Base-by-base conservation (phyloP, 345 rosid species). In the Heritiera littoralis region DNA sequence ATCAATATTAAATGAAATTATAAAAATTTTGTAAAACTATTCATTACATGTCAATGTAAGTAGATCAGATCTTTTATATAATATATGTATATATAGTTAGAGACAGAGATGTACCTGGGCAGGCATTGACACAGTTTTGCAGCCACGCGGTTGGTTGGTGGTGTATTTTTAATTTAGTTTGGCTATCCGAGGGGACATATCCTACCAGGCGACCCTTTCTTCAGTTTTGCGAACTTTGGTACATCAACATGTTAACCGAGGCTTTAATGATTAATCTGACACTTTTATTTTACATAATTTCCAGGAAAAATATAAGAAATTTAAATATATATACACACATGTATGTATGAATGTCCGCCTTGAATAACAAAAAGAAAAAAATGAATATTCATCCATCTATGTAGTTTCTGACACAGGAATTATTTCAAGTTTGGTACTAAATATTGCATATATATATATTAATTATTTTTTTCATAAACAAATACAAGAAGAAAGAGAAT, bases 111-210 rank as follows among this genome's bases (percentile, higher is more conserved):
- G 28, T 23, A 48, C 17, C 63, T 63, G 46, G 45, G 32, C 66
- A 74, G 30, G 18, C 18, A 55, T 69, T 51, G 46, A 32, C 63
- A 32, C 43, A 23, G 68, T 51, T 64, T 41, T 15, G 14, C 72
- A 11, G 41, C 20, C 70, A 20, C 66, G 48, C 46, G 78, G 84
- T 45, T 72, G 74, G 69, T 73, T 72, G 74, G 69, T 73, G 84
- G 64, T 66, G 49, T 75, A 14, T 66, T 73, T 73, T 73, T 73
- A 73, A 73, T 78, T 76, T 20, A 23, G 6, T 65, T 64, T 17
- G 41, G 59, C 59, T 71, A 14, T 15, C 58, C 18, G 49, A 48
- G n/a, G 43, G 52, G 59, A 49, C 13, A 7, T 13, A 49, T 49
- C 18, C n/a, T 23, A 6, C 2, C 74, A 35, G 38, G 3, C 12